Base-by-base conservation (phyloP, 257 asterid genomes). In the Jasminum sambac region DNA sequence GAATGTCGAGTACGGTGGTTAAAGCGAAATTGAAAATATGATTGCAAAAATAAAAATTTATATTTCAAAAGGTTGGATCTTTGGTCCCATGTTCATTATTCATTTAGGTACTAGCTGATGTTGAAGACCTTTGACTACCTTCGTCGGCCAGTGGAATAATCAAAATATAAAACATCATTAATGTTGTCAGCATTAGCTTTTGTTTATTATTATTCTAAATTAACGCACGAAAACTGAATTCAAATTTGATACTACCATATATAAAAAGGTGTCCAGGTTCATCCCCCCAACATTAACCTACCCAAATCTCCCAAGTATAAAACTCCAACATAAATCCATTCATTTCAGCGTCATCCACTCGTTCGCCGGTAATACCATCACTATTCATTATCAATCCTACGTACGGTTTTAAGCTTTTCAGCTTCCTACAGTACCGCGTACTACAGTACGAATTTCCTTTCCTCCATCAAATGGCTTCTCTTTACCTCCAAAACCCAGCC, bases 401-500 rank as follows among this genome's bases (percentile, higher is more conserved):
- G 19, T 23, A 5, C 61, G 34, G 10, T 63, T 26, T 46, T 19
- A 65, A 43, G 58, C 25, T n/a, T 1, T 43, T 16, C 11, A 2
- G 36, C 12, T 3, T n/a, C 10, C 64, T 34, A 55, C 8, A 55
- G 21, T 55, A 55, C 62, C 36, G 16, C 30, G 11, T 19, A 9
- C 11, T 3, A n/a, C 30, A 55, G n/a, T 14, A 44, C n/a, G 5
- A 5, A 46, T 46, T 80, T 65, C 80, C 37, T 63, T 24, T 30
- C 41, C 14, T 11, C 66, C 64, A 74, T 40, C 64, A 75, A 70
- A 84, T 81, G 89, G 82, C 89, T 78, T 87, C 94, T 79, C 94
- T 82, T 30, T 74, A 76, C 77, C 84, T 91, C 84, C 83, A 84
- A 71, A 40, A 80, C 2, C 76, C 87, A 5, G 34, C 70, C 58